Evolutionary conservation across 257 asterid genomes (phyloP), one percentile per base, ranked within the genome.

Genomic region (Coffea eugenioides): DNA sequence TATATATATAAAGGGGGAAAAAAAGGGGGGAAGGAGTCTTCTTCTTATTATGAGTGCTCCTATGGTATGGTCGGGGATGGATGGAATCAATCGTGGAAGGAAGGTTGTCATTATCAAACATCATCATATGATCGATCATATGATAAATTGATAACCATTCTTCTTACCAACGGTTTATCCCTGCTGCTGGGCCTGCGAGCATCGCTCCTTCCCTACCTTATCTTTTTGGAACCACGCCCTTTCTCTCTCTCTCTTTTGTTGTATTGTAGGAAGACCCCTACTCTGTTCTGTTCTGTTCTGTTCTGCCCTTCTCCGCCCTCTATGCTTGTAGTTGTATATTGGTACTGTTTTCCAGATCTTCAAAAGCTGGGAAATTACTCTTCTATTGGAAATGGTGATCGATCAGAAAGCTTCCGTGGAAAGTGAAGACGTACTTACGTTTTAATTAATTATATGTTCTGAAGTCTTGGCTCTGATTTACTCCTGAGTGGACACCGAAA

Each of bases 321-420:
- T 11, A 12, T 64, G 41, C 34, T 8, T 23, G 41, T 56, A 5
- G 9, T 46, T 46, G 49, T 46, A 31, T 62, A 62, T n/a, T 23
- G 10, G 67, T 62, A 62, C 67, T 62, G 41, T 27, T 64, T 64
- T n/a, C 41, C 69, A 64, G 69, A 36, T 10, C 31, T 27, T 25
- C 3, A 25, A 64, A 27, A n/a, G 69, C 69, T 64, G 69, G 69
- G 3, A 64, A 64, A 3, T 64, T 64, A 64, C 69, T 31, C 31
- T 31, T 31, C 31, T 64, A 64, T 64, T 27, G 69, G 69, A 64
- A 64, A 10, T 64, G 69, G 41, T 64, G 69, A 64, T 64, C 18
- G 69, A 64, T 64, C 39, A 64, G n/a, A 74, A 18, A 52, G 77
- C 49, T 74, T 54, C 59, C 68, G 36, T 34, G 52, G 2, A 74